Percentiles rank a stretch among this genome's conserved stretches.
Conservation (phyloP, 2,329 filamentous ascomycete genomes). For the Aspergillus tanneri region DNA sequence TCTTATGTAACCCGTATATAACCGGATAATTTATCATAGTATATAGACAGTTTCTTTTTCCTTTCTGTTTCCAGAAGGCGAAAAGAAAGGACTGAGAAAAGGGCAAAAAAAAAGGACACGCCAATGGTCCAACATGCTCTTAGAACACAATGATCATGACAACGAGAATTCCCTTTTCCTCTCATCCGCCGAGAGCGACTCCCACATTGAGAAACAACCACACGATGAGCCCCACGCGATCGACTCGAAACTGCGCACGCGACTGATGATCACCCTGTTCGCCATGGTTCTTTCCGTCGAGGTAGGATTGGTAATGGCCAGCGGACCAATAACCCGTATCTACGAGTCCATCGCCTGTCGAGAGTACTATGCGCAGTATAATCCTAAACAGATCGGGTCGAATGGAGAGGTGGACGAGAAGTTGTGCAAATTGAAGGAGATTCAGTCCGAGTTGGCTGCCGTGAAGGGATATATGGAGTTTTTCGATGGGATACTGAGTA, state of each 20-base stretch:
- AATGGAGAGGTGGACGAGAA: slow-evolving; percentile 48
- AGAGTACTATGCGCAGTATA: slow-evolving; percentile 43
- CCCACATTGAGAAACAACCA: slow-evolving; percentile 3
- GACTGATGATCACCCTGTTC: slow-evolving; percentile 44
- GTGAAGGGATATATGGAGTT: slow-evolving; percentile 53
- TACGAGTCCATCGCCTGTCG: slow-evolving; percentile 52
- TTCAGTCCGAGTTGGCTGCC: slow-evolving; percentile 51
- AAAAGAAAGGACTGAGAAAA: no score
- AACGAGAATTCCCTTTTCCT: slow-evolving; percentile 38
- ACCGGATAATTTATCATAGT: no score
- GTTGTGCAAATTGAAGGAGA: slow-evolving; percentile 50
- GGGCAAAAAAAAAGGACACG: no score
- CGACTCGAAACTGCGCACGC: slow-evolving; percentile 31
- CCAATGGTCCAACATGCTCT: slow-evolving; percentile 21
- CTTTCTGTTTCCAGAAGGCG: no score
- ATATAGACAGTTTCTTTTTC: no score
- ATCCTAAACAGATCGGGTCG: slow-evolving; percentile 44
- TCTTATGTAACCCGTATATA: no score
- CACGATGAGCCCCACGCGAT: slow-evolving; percentile 14
- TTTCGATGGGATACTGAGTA: slow-evolving; percentile 47
- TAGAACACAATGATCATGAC: slow-evolving; percentile 25
- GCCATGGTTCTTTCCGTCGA: slow-evolving; percentile 46
- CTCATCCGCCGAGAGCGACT: slow-evolving; percentile 1
- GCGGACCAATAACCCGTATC: slow-evolving; percentile 49
- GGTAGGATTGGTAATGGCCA: slow-evolving; percentile 46